Evolutionary conservation across 2,329 filamentous ascomycete genomes (phyloP), one percentile per base, ranked within the genome.

Genomic region (Neopestalotiopsis sp.): DNA sequence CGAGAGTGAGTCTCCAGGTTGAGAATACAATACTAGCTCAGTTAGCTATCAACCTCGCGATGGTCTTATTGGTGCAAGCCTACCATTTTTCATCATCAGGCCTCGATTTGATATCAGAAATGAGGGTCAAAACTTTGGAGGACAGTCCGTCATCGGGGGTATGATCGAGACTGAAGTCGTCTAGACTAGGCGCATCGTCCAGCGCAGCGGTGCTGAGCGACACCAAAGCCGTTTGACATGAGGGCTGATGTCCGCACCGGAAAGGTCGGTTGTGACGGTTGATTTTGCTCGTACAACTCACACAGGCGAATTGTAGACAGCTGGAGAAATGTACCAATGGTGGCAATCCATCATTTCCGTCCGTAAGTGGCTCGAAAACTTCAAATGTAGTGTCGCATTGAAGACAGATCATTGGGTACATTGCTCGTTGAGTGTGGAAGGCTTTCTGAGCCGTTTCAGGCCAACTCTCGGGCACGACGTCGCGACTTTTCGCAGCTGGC

Each of bases 61-160:
- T n/a, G 14, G 5, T 49, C 42, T n/a, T 49, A 4, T 2, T 49
- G 12, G 3, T 13, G 1, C 14, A 7, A 7, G n/a, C 42, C 14
- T 49, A 49, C 42, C 80, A 80, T 73, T 84, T 84, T 0, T 77
- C 74, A 4, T 69, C 65, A 0, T 40, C 1, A 0, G 78, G 75
- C 0, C 78, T 69, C 0, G 38, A 56, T 9, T 71, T 72, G 0
- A 84, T 70, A 32, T 83, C 77, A 1, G 69, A 60, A 0, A 83
- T 68, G 0, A 84, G 68, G 0, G 77, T 75, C 4, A 74, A 64
- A 0, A 83, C 71, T 32, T 83, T 84, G 1, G 78, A 78, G 0
- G 79, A 74, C 0, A 77, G 65, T 17, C 42, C 62, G 10, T 30
- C 52, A 49, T 49, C n/a, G 10, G 61, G 42, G 65, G 28, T 13